Base-by-base conservation (phyloP, 108 stramenopile genomes). In the Nannochloropsis gaditana region DNA sequence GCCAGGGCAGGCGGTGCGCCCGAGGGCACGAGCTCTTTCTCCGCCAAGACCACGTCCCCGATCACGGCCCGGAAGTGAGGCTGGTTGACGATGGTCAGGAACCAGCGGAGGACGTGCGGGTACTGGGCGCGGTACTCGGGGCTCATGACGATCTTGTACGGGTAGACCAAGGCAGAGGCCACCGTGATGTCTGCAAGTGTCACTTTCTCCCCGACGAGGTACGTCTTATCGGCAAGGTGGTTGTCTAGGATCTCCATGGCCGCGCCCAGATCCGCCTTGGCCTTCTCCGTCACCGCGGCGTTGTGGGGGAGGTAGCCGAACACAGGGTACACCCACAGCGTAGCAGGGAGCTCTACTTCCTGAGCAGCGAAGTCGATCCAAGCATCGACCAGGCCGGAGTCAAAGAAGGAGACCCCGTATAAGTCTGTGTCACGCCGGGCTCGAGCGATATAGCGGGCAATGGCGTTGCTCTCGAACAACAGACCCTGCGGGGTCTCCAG, bases 151-250 rank as follows among this genome's bases (percentile, higher is more conserved):
- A 97, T 82, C 87, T 93, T 95, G 86, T 96, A 92, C 17, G 95
- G 95, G 91, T 96, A 96, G 11, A 96, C 87, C 42, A 97, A 92
- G 41, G 95, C 93, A 8, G 93, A 93, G 9, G 90, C 94, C 42
- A 96, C 84, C 45, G 92, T 89, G 91, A 97, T 97, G 87, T 97
- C 96, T 3, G 96, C 96, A 43, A 97, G 87, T 43, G 95, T 96
- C 43, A 97, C 89, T 59, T 92, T 89, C 45, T 95, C 84, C 80
- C 92, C 93, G 21, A 96, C 96, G 44, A 96, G 86, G 86, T 91
- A 95, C n/a, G 87, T 87, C 81, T 86, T 89, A 44, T 89, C 85
- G 47, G 85, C 85, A 19, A 89, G 80, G 21, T 85, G 79, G 21
- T 5, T 82, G 43, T 97, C 89, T 31, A 97, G 90, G 19, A 93